phyloP scores from a whole-genome alignment of 2,329 filamentous ascomycete genomes.

The Claviceps sp. region DNA sequence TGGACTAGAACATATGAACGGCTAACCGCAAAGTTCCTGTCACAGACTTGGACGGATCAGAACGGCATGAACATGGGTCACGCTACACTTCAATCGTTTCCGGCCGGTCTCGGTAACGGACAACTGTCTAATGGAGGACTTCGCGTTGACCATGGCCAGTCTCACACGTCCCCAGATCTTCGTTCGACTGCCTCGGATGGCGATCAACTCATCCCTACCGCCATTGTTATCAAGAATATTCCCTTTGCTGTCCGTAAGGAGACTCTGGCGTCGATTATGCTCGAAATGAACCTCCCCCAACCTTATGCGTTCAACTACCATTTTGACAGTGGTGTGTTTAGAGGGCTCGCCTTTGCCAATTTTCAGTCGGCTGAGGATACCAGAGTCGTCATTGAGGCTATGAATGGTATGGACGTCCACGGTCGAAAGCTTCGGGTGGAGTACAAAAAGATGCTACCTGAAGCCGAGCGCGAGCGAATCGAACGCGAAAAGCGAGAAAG shows the following conservation, averaged over 20 bases:
- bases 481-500: slow-evolving; percentile 95
- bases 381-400: slow-evolving; percentile 74
- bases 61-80: slow-evolving; percentile 28
- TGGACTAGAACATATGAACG: neutral
- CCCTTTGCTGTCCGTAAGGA: slow-evolving; percentile 98
- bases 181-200: slow-evolving; percentile 36
- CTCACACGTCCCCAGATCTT: slow-evolving; percentile 27
- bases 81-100: slow-evolving; percentile 21
- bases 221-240: slow-evolving; percentile 99
- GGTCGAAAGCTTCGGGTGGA: slow-evolving; percentile 90
- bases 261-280: slow-evolving; percentile 84
- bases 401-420: slow-evolving; percentile 94
- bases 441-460: slow-evolving; percentile 98
- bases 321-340: slow-evolving; percentile 95
- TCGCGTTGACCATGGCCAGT: slow-evolving; percentile 28
- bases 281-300: slow-evolving; percentile 80
- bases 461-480: slow-evolving; percentile 87
- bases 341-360: slow-evolving; percentile 92
- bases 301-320: slow-evolving; percentile 99
- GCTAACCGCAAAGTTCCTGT: slow-evolving; percentile 2
- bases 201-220: slow-evolving; percentile 92
- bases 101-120: slow-evolving; percentile 21
- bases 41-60: slow-evolving; percentile 39
- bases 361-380: slow-evolving; percentile 95
- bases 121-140: slow-evolving; percentile 27